A percentile compares a stretch with the other conserved stretches of the same genome.
phyloP scores from a whole-genome alignment of 345 rosid genomes.

The Isatis tinctoria region DNA sequence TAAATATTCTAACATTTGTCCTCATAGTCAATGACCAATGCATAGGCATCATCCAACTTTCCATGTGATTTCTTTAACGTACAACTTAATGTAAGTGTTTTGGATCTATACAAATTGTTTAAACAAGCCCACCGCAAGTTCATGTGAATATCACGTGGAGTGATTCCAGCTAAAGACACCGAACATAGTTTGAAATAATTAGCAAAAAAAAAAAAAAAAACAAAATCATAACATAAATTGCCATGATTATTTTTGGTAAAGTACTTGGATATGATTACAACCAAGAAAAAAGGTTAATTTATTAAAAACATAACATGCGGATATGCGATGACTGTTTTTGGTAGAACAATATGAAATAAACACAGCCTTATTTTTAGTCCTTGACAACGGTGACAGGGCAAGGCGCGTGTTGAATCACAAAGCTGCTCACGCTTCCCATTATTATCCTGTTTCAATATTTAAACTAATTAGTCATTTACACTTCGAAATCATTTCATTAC shows the following conservation, averaged over 20 bases:
- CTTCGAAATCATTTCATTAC: not conserved
- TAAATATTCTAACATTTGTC: not conserved
- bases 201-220: not conserved
- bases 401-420: constrained; percentile 42
- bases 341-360: constrained; percentile 1
- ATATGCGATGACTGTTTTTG: not conserved
- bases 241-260: too few species aligned
- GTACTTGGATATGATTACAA: not conserved
- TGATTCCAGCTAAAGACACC: constrained; percentile 12
- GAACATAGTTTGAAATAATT: not conserved
- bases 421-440: constrained; percentile 66
- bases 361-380: constrained; percentile 10
- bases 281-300: not conserved
- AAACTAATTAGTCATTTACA: not conserved
- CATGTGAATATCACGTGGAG: constrained; percentile 3
- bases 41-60: not conserved
- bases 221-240: not conserved
- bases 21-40: not conserved
- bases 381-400: constrained; percentile 63
- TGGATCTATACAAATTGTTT: not conserved
- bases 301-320: not conserved
- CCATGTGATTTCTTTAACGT: constrained; percentile 3
- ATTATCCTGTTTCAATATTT: constrained; percentile 57
- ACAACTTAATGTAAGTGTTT: not conserved
- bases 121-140: constrained; percentile 7